These are phyloP conservation scores for Pharnaceum exiguum DNA, from an alignment of 148 eudicot genomes.

Conservation along the genomic window DNA sequence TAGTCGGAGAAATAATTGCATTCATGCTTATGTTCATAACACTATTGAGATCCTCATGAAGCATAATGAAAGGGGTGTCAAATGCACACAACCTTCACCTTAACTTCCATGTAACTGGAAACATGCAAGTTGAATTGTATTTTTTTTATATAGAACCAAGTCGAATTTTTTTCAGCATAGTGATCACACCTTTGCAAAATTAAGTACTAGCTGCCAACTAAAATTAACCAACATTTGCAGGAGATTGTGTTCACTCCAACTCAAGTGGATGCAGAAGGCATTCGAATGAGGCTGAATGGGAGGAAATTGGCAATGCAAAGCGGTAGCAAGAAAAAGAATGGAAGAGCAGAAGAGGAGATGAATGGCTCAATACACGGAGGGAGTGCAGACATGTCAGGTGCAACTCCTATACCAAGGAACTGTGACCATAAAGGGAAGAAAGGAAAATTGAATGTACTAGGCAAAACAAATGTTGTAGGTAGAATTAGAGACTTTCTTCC, in stretches of 20 bases:
- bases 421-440: slow-evolving; percentile 12
- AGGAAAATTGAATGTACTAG: slow-evolving; percentile 12
- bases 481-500: slow-evolving; percentile 2
- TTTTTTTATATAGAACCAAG: background rate
- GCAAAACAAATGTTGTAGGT: slow-evolving; percentile 13
- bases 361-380: background rate
- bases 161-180: background rate
- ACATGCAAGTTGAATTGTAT: too few species aligned
- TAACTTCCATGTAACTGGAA: too few species aligned
- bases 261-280: background rate
- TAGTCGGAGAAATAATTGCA: too few species aligned
- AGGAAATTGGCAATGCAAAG: slow-evolving; percentile 7
- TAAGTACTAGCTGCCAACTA: background rate
- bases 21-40: too few species aligned
- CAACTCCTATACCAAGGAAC: slow-evolving; percentile 17
- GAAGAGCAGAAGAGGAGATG: background rate
- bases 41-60: too few species aligned
- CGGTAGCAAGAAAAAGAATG: background rate
- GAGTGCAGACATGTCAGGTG: slow-evolving; percentile 22
- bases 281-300: slow-evolving; percentile 8
- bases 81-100: too few species aligned
- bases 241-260: background rate
- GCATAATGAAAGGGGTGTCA: too few species aligned
- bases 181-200: background rate
- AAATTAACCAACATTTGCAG: background rate